A percentile compares a stretch with the other conserved stretches of the same genome.
These are phyloP conservation scores for Epichloe sibirici DNA, from an alignment of 2,329 filamentous ascomycete genomes.

Conservation along the genomic window DNA sequence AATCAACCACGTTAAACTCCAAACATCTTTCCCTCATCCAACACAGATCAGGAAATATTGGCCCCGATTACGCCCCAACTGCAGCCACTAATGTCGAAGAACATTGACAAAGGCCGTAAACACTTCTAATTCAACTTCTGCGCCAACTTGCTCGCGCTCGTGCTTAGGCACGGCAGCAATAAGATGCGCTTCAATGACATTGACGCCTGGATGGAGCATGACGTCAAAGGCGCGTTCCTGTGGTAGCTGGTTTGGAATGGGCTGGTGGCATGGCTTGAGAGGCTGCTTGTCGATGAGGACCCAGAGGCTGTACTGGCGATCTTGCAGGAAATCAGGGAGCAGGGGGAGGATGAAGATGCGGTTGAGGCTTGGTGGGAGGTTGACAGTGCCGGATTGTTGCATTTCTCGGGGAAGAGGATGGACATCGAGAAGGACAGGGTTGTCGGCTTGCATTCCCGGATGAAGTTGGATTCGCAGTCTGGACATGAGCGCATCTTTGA, in stretches of 20 bases:
- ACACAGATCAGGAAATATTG: neutral
- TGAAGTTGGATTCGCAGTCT: conserved; percentile 57
- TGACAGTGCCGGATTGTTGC: conserved; percentile 62
- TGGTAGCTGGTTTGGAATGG: conserved; percentile 42
- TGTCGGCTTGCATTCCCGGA: conserved; percentile 48
- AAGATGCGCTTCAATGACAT: conserved; percentile 66
- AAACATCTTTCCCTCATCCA: neutral
- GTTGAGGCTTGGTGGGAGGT: conserved; percentile 53
- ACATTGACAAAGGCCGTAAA: conserved; percentile 66
- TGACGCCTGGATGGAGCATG: conserved; percentile 58
- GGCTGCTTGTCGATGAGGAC: conserved; percentile 57
- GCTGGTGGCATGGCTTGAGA: conserved; percentile 33
- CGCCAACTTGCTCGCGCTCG: conserved; percentile 42
- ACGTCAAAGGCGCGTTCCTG: conserved; percentile 64
- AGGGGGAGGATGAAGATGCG: conserved; percentile 60
- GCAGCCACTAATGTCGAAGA: conserved; percentile 23
- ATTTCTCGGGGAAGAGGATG: conserved; percentile 52
- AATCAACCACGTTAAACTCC: neutral
- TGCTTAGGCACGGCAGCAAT: conserved; percentile 56
- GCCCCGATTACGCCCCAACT: neutral
- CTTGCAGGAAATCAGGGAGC: conserved; percentile 49
- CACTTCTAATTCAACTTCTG: conserved; percentile 65
- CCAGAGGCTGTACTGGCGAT: conserved; percentile 64
- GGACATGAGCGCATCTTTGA: conserved; percentile 52
- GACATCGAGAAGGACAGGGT: conserved; percentile 51